Evolutionary conservation across 352 stramenopile species (phyloP), one percentile per base, ranked within the genome.

Genomic region (Globisporangium canariense): DNA sequence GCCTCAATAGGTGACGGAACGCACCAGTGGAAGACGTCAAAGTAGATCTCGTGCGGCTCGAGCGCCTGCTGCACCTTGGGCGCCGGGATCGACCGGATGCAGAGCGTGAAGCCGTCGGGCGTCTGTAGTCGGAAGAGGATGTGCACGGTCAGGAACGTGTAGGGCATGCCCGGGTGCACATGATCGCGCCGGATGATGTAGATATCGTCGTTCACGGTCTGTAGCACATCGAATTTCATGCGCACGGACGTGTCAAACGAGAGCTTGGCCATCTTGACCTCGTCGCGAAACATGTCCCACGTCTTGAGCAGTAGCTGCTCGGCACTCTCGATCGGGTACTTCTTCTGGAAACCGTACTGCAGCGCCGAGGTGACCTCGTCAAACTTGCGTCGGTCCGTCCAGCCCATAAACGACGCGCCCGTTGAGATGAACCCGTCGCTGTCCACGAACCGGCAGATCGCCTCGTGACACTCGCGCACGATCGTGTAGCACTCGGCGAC

Each of bases 81-180:
- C 20, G 79, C 53, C 1, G 79, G 74, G 52, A 90, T 79, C 40
- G 77, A 88, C 18, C 79, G 77, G 66, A 89, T 86, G 55, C 74
- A 86, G 7, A 89, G 52, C 25, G 79, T 73, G 56, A 75, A 90
- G 10, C 81, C 81, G n/a, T 74, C 71, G 8, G 71, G 66, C 10
- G 77, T 89, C 63, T 88, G 70, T 30, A 89, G 57, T 4, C 81
- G 79, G 65, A 88, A 89, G 16, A 88, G 68, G 41, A 90, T 74
- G 64, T 88, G 69, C 28, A 81, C 74, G 0, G 78, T 88, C 46
- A 86, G 58, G 66, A 89, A 89, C 40, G 70, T 85, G 58, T 79
- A 66, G 8, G 74, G 63, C 50, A 86, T 68, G 18, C 60, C 64
- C 6, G 67, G 64, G 60, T 86, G 68, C 55, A 74, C 76, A 57